Evolutionary conservation across 2,329 filamentous ascomycete genomes (phyloP), one percentile per base, ranked within the genome.

Genomic region (Sarocladium kiliense): DNA sequence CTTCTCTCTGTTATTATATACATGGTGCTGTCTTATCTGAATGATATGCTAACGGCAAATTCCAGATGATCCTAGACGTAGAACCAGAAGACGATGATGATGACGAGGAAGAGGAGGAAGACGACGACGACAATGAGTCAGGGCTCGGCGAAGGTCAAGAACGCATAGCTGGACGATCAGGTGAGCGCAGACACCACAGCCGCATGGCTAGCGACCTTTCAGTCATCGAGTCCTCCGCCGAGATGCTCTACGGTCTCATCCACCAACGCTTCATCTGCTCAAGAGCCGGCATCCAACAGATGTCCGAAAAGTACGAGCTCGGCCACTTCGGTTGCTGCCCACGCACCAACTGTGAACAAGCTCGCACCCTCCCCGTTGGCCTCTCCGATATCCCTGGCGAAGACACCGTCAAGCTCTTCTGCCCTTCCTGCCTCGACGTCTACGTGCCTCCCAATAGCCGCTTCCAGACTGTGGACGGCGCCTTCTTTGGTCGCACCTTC

Each of bases 231-330:
- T 95, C 89, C 61, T 96, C 91, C 1, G 93, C 94, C n/a, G 94
- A 99, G 76, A 86, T 97, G 76, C 86, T 99, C 23, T 99, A 99
- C 74, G 94, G 94, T 39, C 82, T 99, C 57, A 99, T 99, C 71
- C 94, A 99, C 74, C 94, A 97, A 72, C 88, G 94, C 56, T 99
- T 97, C 73, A 97, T 99, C 74, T 97, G 92, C 66, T 97, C 92
- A 23, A 84, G 94, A 57, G 91, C 90, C 2, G 94, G 94, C 54
- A 97, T 99, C 65, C 93, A 97, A 74, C 92, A 97, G 70, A 99
- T 99, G 94, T 91, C 92, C 59, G 94, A 99, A 73, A 99, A 99
- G 72, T 99, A 97, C 77, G 93, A 97, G 72, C 81, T 96, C 50
- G 89, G 92, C 58, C 93, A 99, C 75, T 99, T 99, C 68, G 94